Evolutionary conservation across 192 early-diverging fungal species (phyloP).

Genomic region (Linnemannia elongata): DNA sequence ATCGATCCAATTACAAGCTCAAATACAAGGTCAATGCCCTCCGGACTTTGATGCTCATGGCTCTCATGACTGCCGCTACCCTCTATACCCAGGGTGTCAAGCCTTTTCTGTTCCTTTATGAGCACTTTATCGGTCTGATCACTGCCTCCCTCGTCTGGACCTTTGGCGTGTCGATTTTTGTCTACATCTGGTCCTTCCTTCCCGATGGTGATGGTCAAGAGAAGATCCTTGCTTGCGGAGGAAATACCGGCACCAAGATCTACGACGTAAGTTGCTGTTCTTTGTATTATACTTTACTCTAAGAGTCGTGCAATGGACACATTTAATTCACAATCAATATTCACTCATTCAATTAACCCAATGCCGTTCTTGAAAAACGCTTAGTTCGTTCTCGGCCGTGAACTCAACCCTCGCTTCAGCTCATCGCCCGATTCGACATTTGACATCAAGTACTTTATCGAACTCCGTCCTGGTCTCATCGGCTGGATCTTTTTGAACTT

Average conservation of each 20-base stretch:
- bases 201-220: conserved; percentile 52
- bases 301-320: too few species aligned
- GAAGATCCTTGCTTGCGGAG: conserved; percentile 82
- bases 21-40: conserved; percentile 90
- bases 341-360: background rate
- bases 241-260: conserved; percentile 90
- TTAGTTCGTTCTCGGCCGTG: conserved; percentile 94
- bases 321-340: background rate
- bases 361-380: background rate
- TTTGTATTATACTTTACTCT: background rate
- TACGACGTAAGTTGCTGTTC: conserved; percentile 76
- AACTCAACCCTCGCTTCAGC: conserved; percentile 93
- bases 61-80: conserved; percentile 55
- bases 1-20: conserved; percentile 81
- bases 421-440: conserved; percentile 60
- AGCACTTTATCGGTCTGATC: conserved; percentile 82
- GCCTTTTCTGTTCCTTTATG: conserved; percentile 86
- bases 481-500: conserved; percentile 90
- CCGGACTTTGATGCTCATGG: conserved; percentile 69
- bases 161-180: conserved; percentile 72
- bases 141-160: conserved; percentile 77
- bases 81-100: conserved; percentile 63
- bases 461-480: conserved; percentile 94
- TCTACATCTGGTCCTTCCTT: conserved; percentile 84
- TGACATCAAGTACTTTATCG: conserved; percentile 95